These are phyloP conservation scores for Cinchona pubescens DNA, from an alignment of 257 asterid species.

Conservation along the genomic window DNA sequence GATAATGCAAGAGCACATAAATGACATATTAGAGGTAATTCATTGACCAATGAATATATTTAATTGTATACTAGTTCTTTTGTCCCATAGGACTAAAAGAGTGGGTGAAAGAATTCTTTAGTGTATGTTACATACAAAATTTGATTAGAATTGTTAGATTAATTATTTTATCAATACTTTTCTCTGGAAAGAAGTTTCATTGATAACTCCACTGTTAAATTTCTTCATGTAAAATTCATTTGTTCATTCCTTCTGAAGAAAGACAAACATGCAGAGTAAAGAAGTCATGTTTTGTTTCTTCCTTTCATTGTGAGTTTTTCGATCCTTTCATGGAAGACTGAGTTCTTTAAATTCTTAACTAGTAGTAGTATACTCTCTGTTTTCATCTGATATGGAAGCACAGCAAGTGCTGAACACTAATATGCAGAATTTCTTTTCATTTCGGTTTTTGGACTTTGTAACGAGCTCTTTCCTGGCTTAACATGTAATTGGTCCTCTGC, in stretches of 20 bases:
- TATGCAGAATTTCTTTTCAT: not conserved
- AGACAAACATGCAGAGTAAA: not conserved
- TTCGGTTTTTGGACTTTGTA: not conserved
- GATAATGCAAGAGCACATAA: constrained; percentile 33
- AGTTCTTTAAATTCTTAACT: not conserved
- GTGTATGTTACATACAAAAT: constrained; percentile 36
- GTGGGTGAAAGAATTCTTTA: constrained; percentile 21
- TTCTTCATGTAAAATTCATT: constrained; percentile 37
- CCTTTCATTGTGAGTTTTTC: not conserved
- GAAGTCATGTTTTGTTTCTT: not conserved
- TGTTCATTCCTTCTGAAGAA: constrained; percentile 16
- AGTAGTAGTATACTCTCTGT: not conserved
- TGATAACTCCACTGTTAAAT: constrained; percentile 20
- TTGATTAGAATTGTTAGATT: constrained; percentile 38
- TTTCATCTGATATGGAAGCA: not conserved
- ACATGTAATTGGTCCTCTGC: not conserved
- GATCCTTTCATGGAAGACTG: not conserved
- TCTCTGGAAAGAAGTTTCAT: constrained; percentile 14
- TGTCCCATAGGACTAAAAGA: constrained; percentile 31
- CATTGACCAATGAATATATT: constrained; percentile 32
- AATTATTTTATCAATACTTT: constrained; percentile 11
- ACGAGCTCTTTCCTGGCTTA: not conserved
- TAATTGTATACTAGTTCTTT: constrained; percentile 24
- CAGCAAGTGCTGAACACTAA: not conserved
- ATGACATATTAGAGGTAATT: constrained; percentile 37